A percentile compares a stretch with the other conserved stretches of the same genome.
phyloP scores from a whole-genome alignment of 345 rosid genomes.

The Iberis pinnata region DNA sequence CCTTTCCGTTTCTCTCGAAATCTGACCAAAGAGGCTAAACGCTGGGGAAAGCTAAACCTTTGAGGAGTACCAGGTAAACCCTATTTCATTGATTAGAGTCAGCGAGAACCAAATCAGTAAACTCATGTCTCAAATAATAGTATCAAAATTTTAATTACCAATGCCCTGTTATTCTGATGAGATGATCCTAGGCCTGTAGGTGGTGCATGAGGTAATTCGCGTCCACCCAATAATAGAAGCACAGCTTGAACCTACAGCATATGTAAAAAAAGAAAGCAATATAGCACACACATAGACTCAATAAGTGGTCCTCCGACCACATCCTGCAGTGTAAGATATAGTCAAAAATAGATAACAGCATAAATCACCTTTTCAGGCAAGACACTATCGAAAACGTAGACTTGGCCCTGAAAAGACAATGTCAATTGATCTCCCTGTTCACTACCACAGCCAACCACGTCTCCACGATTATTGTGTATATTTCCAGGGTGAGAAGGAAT shows the following conservation, averaged over 20 bases:
- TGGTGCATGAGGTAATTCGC: conserved; percentile 41
- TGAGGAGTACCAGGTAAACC: conserved; percentile 49
- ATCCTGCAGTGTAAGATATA: no score
- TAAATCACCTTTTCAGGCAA: conserved; percentile 67
- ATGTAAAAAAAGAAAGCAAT: background rate
- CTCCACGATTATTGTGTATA: conserved; percentile 37
- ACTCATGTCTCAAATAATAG: background rate
- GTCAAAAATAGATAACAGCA: no score
- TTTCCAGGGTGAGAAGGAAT: conserved; percentile 50
- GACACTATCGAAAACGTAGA: conserved; percentile 68
- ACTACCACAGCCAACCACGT: conserved; percentile 33
- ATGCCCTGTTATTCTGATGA: conserved; percentile 36
- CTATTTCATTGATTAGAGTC: conserved; percentile 29
- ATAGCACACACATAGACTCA: no score
- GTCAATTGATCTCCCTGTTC: conserved; percentile 58
- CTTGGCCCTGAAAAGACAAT: conserved; percentile 68
- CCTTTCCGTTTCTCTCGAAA: conserved; percentile 61
- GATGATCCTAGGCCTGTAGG: conserved; percentile 32
- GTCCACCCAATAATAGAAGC: conserved; percentile 50
- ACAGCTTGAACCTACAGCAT: conserved; percentile 55
- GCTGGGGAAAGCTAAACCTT: conserved; percentile 49
- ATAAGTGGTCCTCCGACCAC: no score
- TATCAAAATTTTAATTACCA: background rate
- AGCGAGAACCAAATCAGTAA: conserved; percentile 6
- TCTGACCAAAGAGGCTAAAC: conserved; percentile 54